phyloP scores from a whole-genome alignment of 2,329 filamentous ascomycete genomes.

The Ceratocystis alfenasii region DNA sequence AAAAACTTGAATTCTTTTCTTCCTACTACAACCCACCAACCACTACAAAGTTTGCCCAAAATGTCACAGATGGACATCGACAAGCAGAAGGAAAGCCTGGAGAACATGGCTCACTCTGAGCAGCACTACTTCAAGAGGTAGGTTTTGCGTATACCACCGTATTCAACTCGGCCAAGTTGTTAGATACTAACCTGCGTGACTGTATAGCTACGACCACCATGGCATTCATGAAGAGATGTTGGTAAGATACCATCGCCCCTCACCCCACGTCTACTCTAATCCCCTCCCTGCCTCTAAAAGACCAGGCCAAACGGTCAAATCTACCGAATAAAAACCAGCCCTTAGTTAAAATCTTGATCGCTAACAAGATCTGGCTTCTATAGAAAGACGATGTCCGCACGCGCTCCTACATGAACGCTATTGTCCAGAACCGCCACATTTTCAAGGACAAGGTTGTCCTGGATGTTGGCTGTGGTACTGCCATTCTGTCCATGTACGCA shows the following conservation, averaged over 20 bases:
- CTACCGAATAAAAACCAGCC: too few species aligned
- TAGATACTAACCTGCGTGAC: slow-evolving; percentile 9
- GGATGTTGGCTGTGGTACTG: slow-evolving; percentile 93
- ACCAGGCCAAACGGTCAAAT: neutral
- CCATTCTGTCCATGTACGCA: slow-evolving; percentile 89
- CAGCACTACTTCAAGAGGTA: slow-evolving; percentile 99
- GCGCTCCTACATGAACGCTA: slow-evolving; percentile 90
- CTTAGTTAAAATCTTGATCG: slow-evolving; percentile 6
- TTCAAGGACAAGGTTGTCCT: slow-evolving; percentile 77
- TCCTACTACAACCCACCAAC: neutral
- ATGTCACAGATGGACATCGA: slow-evolving; percentile 49
- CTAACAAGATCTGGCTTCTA: slow-evolving; percentile 25
- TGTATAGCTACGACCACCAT: slow-evolving; percentile 84
- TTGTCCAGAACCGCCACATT: slow-evolving; percentile 92
- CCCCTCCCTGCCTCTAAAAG: neutral
- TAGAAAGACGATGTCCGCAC: slow-evolving; percentile 99
- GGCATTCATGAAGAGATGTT: slow-evolving; percentile 99
- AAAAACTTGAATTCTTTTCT: slow-evolving; percentile 12
- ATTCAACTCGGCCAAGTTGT: neutral
- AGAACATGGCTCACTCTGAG: slow-evolving; percentile 79
- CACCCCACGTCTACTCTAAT: neutral
- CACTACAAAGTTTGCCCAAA: slow-evolving; percentile 24
- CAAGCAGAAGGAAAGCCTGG: slow-evolving; percentile 50
- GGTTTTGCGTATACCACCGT: slow-evolving; percentile 22
- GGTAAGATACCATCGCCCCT: slow-evolving; percentile 40